A percentile compares a stretch with the other conserved stretches of the same genome.
phyloP scores from a whole-genome alignment of 2,329 filamentous ascomycete genomes.

The Ambrosiella beaveri region DNA sequence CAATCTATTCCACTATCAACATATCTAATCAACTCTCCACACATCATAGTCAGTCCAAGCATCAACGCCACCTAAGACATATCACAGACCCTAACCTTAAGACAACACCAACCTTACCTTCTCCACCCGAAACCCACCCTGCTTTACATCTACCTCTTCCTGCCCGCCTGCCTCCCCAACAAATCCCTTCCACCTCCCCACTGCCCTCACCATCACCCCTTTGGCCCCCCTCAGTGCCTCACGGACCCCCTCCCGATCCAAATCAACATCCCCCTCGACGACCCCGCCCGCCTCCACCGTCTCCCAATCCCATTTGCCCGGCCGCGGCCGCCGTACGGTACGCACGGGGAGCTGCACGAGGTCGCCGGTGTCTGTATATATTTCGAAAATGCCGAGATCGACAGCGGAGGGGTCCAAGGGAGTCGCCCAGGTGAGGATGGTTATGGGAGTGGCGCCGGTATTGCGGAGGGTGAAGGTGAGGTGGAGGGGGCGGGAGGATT shows the following conservation, averaged over 20 bases:
- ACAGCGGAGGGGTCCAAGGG: slow-evolving; percentile 28
- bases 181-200: slow-evolving; percentile 22
- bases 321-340: slow-evolving; percentile 25
- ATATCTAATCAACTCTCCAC: no score
- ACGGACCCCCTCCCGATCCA: slow-evolving; percentile 22
- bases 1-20: no score
- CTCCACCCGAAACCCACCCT: background rate
- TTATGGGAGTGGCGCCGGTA: slow-evolving; percentile 22
- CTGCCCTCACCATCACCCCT: slow-evolving; percentile 20
- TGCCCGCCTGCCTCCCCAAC: background rate
- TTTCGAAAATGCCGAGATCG: slow-evolving; percentile 25
- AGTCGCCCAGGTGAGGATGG: slow-evolving; percentile 26
- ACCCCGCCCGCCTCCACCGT: slow-evolving; percentile 24
- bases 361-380: slow-evolving; percentile 22
- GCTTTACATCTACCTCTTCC: background rate
- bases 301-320: slow-evolving; percentile 23
- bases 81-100: background rate
- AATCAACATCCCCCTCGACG: slow-evolving; percentile 20
- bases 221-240: slow-evolving; percentile 18
- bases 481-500: slow-evolving; percentile 17
- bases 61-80: no score
- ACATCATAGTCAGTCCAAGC: no score
- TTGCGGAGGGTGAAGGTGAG: slow-evolving; percentile 25
- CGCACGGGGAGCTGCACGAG: slow-evolving; percentile 23
- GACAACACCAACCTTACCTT: background rate